Evolutionary conservation across 441 rosid species (phyloP), one percentile per base, ranked within the genome.

Genomic region (Populus hybrid): DNA sequence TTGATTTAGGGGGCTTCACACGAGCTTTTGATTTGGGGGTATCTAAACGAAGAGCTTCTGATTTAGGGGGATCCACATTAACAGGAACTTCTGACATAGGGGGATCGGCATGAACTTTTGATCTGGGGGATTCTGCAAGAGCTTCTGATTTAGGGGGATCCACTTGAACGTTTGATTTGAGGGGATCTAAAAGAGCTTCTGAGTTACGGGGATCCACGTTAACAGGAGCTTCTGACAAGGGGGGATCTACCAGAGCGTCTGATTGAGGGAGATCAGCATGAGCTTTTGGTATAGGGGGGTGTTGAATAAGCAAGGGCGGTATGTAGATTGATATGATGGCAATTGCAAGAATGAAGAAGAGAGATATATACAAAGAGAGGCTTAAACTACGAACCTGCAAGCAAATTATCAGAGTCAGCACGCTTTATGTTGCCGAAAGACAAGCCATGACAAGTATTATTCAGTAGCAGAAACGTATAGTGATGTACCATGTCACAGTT

Each of bases 361-460:
- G 36, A 74, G 45, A 77, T 18, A 50, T 0, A n/a, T 42, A 61
- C 36, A 76, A 18, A 24, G 45, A 53, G 6, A 53, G 11, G 73
- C 72, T 71, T 16, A 64, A 33, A 63, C 75, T 71, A 9, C 23
- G 74, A 20, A 77, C 81, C 89, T 87, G 90, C 84, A 78, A 72
- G 70, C 11, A 68, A 36, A 2, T 64, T 12, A 26, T n/a, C 24
- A 2, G 16, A 53, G 36, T 65, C 61, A 66, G 50, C 53, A 2
- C 1, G 6, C 35, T 5, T 20, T n/a, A 26, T 28, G 12, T 14
- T 9, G 64, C 12, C 6, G 24, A 70, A 65, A 16, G 10, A 53
- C 21, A 59, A 56, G 76, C 16, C 23, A 53, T 28, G 50, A 7
- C 4, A 64, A 64, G 36, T 45, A 64, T 24, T 9, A 45, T 35